Conservation (phyloP, 1,284 basidiomycete species). For the Flammula alnicola region DNA sequence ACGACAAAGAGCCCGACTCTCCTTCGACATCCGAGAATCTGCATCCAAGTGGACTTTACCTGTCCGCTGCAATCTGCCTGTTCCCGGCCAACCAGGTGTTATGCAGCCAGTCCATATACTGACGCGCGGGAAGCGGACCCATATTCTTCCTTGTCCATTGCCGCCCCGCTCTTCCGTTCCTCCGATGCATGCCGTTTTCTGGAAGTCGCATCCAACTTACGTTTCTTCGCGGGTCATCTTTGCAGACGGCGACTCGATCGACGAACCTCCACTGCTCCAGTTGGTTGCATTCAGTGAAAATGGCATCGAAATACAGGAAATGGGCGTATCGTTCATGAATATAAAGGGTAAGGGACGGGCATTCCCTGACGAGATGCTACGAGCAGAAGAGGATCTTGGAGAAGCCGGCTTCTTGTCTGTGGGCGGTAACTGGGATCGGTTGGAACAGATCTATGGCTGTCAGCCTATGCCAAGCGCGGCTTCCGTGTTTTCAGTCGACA, state of each 20-base stretch:
- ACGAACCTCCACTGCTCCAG: constrained; percentile 59
- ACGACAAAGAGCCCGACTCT: constrained; percentile 52
- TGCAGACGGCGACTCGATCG: constrained; percentile 29
- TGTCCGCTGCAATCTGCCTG: constrained; percentile 53
- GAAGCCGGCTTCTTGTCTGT: constrained; percentile 63
- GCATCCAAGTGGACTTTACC: constrained; percentile 60
- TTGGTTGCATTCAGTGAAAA: constrained; percentile 67
- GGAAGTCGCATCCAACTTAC: constrained; percentile 61
- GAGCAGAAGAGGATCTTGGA: constrained; percentile 64
- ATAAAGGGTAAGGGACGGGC: constrained; percentile 50
- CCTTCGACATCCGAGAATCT: constrained; percentile 53
- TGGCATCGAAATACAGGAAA: constrained; percentile 74
- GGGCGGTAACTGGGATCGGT: constrained; percentile 76
- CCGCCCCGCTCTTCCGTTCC: constrained; percentile 53
- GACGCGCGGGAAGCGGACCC: constrained; percentile 70
- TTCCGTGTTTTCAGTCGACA: constrained; percentile 51
- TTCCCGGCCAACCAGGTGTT: constrained; percentile 33
- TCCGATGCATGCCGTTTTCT: constrained; percentile 59
- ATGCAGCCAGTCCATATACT: constrained; percentile 58
- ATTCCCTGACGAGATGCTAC: constrained; percentile 43
- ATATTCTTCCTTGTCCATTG: constrained; percentile 69
- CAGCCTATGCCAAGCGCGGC: constrained; percentile 47
- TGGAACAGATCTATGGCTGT: constrained; percentile 45
- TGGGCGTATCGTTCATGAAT: constrained; percentile 45
- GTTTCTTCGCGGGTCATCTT: constrained; percentile 53